Evolutionary conservation across 108 stramenopile species (phyloP), one percentile per base, ranked within the genome.

Genomic region (Schizochytrium sp.): DNA sequence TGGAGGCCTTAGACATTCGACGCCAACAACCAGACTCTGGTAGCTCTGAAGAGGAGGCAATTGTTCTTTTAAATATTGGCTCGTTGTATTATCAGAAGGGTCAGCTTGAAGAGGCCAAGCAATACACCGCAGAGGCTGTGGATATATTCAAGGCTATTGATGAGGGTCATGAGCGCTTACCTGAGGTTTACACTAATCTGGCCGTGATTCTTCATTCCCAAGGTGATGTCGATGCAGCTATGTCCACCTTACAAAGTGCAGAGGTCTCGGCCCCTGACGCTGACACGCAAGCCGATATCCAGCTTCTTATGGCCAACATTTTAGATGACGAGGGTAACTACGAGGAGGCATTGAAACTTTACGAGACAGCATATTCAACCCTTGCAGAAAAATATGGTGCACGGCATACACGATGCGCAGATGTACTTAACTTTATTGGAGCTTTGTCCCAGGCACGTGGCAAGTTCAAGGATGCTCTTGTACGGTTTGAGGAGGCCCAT

Each of bases 311-410:
- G 47, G 76, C 76, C 13, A 83, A 83, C 53, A 55, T 83, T 8
- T 53, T 83, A n/a, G 50, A 83, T 40, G 53, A 83, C 76, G 53
- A 83, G 12, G 76, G 76, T 10, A 28, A 83, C 12, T 47, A 47
- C 28, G 28, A 83, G 10, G 76, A 49, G 0, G 76, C 76, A 0
- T 53, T 83, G 17, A 83, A 46, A 12, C 76, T 55, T 47, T 83
- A 83, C 76, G 47, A 83, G 53, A 53, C 47, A 53, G 76, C 53
- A 5, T 55, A 55, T n/a, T 47, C 76, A 5, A 83, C 53, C 1
- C 53, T 55, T 40, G 76, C 38, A n/a, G 53, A 83, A 53, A n/a
- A 10, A n/a, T 83, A 83, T 53, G 76, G 76, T 53, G 76, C 50
- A 40, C 76, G 76, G 28, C 50, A 83, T 53, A 69, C 64, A 8